Evolutionary conservation across 2,329 filamentous ascomycete genomes (phyloP), one percentile per base, ranked within the genome.

Genomic region (Pseudocercospora pini-densiflorae): DNA sequence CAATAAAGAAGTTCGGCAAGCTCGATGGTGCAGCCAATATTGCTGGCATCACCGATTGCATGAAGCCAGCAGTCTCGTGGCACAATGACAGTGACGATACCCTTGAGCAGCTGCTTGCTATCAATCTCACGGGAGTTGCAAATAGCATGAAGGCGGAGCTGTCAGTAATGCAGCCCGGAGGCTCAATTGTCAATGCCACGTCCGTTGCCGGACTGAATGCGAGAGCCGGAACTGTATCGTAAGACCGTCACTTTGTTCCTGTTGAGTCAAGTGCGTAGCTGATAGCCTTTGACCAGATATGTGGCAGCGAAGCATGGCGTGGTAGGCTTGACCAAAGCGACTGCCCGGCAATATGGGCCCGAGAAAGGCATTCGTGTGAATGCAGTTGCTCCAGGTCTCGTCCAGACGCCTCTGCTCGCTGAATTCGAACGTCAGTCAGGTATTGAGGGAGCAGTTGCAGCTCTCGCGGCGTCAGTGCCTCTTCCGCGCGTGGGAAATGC

Each of bases 151-250:
- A 82, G 14, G 80, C 81, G 21, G 73, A 86, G 69, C 65, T 86
- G 9, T 76, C 73, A n/a, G 77, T 78, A 23, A 78, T 85, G 53
- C 68, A 67, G n/a, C 73, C 81, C 8, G 81, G 83, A 5, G 53
- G 47, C 14, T 85, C 85, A 63, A 88, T 89, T 73, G 86, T 89
- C 36, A 88, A 88, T 72, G 79, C 81, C 12, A 71, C 79, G 6
- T 81, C 79, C 65, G 75, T 78, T 10, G 79, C 80, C 9, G 83
- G 82, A 0, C 40, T 82, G 3, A 72, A 58, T n/a, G 67, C 63
- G 16, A 43, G 49, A 14, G 51, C 66, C 21, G 64, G 62, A 10
- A 59, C 61, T 10, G 61, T 61, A 36, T 64, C 27, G 40, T 57
- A 43, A 57, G 40, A 47, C 45, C n/a, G 45, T 16, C 19, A 8